These are phyloP conservation scores for Beauveria rudraprayagi DNA, from an alignment of 2,329 filamentous ascomycete genomes.

Conservation along the genomic window DNA sequence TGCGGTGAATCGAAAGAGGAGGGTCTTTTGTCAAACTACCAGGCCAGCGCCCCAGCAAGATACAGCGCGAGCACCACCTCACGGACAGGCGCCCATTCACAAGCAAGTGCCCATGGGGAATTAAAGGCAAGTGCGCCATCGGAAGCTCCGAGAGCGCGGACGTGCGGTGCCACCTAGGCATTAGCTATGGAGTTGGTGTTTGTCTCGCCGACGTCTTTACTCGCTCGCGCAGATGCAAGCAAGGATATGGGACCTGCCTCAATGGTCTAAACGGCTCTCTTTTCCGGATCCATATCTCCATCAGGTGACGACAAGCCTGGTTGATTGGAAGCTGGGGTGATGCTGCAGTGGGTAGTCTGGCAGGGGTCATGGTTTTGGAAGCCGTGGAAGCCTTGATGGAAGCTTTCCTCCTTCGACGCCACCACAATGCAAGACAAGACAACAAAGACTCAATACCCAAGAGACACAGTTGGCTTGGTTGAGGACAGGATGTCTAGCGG, in stretches of 20 bases:
- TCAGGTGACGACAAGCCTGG: constrained; percentile 5
- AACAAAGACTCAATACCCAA: neutral
- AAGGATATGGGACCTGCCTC: neutral
- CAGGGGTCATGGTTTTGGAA: neutral
- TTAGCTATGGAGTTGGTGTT: neutral
- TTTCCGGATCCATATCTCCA: neutral
- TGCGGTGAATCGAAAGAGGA: constrained; percentile 1
- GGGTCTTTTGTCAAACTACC: neutral
- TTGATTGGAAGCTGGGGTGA: neutral
- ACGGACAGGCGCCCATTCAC: neutral
- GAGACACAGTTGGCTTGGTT: neutral
- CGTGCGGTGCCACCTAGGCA: neutral
- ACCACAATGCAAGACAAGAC: neutral
- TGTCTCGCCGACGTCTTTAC: no score
- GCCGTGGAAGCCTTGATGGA: constrained; percentile 8
- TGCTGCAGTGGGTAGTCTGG: neutral
- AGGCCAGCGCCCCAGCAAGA: neutral
- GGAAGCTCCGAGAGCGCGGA: neutral
- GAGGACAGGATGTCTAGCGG: neutral
- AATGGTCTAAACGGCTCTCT: constrained; percentile 1
- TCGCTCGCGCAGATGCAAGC: neutral
- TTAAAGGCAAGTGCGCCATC: constrained; percentile 1
- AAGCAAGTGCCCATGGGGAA: neutral
- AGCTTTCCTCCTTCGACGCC: constrained; percentile 7
- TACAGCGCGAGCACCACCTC: neutral